Evolutionary conservation across 345 rosid genomes (phyloP), one percentile per base, ranked within the genome.

Genomic region (Arabis hirsuta): DNA sequence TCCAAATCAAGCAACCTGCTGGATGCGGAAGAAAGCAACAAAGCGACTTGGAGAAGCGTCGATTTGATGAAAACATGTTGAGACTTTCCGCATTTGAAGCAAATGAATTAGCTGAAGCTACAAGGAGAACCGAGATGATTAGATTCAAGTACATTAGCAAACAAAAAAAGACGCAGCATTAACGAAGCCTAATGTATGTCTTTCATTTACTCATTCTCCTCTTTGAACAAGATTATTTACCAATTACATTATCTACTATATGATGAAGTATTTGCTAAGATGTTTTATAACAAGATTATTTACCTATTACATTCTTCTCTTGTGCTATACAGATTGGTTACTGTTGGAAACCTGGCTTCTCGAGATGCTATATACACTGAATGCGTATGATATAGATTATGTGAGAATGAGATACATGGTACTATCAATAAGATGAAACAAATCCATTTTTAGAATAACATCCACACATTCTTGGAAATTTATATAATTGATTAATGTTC

Each of bases 381-480:
- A 27, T 5, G 31, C 4, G 31, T 27, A 27, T 27, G 3, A 27
- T 27, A 27, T 27, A 5, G 4, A 5, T 27, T 55, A 31, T 55
- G 22, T 55, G 60, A 14, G 3, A 55, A n/a, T 55, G 3, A 31
- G 42, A 10, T 39, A 34, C 32, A 57, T 19, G 29, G 27, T 36
- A 57, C 45, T 19, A 11, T 39, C 48, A 59, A 39, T 39, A 39
- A 20, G 3, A 58, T 20, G 31, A 58, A 43, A 61, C 9, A 61
- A 43, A 44, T 13, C 66, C 24, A 43, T 26, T 43, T 41, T 16
- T 45, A 62, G 42, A 26, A 26, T 43, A 13, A 42, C 10, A 60
- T 62, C 66, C 39, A 27, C 52, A 43, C 9, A 44, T 61, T 61
- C 24, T 13, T 26, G 66, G n/a, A 27, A 12, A 57, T 19, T 1